These are phyloP conservation scores for Vachellia pachyceras DNA, from an alignment of 306 rosid genomes.

Conservation along the genomic window DNA sequence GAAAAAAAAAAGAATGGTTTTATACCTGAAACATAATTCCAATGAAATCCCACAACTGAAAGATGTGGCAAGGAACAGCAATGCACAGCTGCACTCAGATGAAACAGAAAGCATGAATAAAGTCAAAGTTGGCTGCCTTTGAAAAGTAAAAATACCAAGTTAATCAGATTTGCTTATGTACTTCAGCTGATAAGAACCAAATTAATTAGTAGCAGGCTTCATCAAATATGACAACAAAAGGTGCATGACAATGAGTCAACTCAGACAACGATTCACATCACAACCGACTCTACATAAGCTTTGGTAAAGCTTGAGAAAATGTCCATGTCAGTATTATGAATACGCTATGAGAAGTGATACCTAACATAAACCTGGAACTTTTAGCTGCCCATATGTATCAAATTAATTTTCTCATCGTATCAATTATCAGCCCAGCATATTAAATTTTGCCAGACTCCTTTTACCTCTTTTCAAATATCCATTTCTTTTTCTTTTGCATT, in stretches of 20 bases:
- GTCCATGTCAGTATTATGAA: not conserved
- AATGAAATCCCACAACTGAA: constrained; percentile 92
- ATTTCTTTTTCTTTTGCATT: not conserved
- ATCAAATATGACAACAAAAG: not conserved
- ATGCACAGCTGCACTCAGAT: constrained; percentile 74
- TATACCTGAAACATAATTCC: constrained; percentile 93
- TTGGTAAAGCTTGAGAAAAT: not conserved
- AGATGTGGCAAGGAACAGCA: constrained; percentile 94
- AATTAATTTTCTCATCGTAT: not conserved
- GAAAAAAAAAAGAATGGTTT: not conserved
- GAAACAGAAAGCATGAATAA: constrained; percentile 31
- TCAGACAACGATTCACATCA: constrained; percentile 1
- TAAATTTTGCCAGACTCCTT: not conserved
- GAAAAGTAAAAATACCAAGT: not conserved
- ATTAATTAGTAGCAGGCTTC: constrained; percentile 19
- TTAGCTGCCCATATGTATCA: not conserved
- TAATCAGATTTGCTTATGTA: not conserved
- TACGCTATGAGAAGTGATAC: not conserved
- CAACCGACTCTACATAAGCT: not conserved
- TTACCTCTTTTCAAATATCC: not conserved
- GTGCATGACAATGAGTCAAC: constrained; percentile 25
- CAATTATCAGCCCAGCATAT: not conserved
- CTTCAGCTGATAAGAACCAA: constrained; percentile 6
- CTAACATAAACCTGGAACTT: not conserved
- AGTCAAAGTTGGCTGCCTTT: constrained; percentile 15